Conservation (phyloP, 2,329 filamentous ascomycete species). For the Triangularia setosa region DNA sequence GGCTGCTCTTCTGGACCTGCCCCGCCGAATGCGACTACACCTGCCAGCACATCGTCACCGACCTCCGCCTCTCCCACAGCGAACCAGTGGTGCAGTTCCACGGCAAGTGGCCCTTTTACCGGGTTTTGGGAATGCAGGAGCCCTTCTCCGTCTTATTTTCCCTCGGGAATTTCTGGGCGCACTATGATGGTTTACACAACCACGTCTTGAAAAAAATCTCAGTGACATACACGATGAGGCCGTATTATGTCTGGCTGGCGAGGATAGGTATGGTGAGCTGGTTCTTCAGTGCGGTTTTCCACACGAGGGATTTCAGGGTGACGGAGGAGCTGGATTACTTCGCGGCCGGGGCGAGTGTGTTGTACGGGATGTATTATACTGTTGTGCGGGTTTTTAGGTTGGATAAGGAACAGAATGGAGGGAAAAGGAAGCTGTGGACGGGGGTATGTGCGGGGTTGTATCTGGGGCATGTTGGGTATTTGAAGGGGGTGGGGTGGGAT, state of each 20-base stretch:
- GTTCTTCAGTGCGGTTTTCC: slow-evolving; percentile 87
- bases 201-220: slow-evolving; percentile 70
- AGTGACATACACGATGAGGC: slow-evolving; percentile 66
- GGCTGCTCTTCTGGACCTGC: slow-evolving; percentile 88
- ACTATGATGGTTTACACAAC: slow-evolving; percentile 68
- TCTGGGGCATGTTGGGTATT: slow-evolving; percentile 71
- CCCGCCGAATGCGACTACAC: slow-evolving; percentile 94
- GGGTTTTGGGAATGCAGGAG: slow-evolving; percentile 90
- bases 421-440: slow-evolving; percentile 71
- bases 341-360: slow-evolving; percentile 79
- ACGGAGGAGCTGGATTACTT: slow-evolving; percentile 98
- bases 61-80: slow-evolving; percentile 60
- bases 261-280: slow-evolving; percentile 79
- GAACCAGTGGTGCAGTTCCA: slow-evolving; percentile 81
- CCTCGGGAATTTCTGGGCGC: slow-evolving; percentile 83
- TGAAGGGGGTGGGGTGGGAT: slow-evolving; percentile 84
- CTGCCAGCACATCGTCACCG: slow-evolving; percentile 90
- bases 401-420: slow-evolving; percentile 51
- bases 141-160: slow-evolving; percentile 92
- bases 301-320: slow-evolving; percentile 76
- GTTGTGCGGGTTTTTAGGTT: slow-evolving; percentile 79
- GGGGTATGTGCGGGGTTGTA: slow-evolving; percentile 68
- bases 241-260: slow-evolving; percentile 76
- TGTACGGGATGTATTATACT: slow-evolving; percentile 88
- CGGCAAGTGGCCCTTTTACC: slow-evolving; percentile 96